Base-by-base conservation (phyloP, 1,139 yeast species). In the Candida smagusa region DNA sequence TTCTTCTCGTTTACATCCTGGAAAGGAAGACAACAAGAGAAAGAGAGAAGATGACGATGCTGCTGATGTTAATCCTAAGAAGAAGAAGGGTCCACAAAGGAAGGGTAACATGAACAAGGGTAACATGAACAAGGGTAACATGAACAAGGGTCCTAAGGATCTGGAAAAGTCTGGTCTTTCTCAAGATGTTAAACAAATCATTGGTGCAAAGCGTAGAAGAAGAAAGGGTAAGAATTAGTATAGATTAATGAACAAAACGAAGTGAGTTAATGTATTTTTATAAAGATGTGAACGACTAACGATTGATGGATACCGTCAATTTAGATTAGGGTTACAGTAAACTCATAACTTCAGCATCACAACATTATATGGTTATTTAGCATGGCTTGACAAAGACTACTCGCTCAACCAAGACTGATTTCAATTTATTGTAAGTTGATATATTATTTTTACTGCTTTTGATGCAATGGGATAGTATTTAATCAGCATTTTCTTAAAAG, bases 151-250 rank as follows among this genome's bases (percentile, higher is more conserved):
- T 22, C 34, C 38, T 7, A 36, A 40, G 11, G 26, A 40, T 7
- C 48, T 48, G 30, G 52, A 54, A 12, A 62, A 63, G 42, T 68
- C 77, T 9, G 78, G 70, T 2, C 49, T 78, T 37, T 62, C 77
- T 31, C 80, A 75, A 31, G 77, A 76, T 44, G 72, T 78, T 23
- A 82, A 79, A 54, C 72, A 78, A 48, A 63, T 84, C 38, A 81
- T 83, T 47, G 87, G 84, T 29, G 67, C 74, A 50, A 85, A 84
- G 60, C 78, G 92, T 59, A 83, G 72, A 65, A 78, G 79, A 65
- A 83, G 77, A 67, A 77, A 74, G 67, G 60, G 61, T 29, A 64
- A 66, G 55, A 61, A 59, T 28, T 65, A 56, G 41, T 16, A 24
- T 12, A 24, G 34, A 9, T 30, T 28, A 26, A 31, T 22, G 19